Evolutionary conservation across 768 basidiomycete genomes (phyloP), one percentile per base, ranked within the genome.

Genomic region (Cubamyces lactineus): DNA sequence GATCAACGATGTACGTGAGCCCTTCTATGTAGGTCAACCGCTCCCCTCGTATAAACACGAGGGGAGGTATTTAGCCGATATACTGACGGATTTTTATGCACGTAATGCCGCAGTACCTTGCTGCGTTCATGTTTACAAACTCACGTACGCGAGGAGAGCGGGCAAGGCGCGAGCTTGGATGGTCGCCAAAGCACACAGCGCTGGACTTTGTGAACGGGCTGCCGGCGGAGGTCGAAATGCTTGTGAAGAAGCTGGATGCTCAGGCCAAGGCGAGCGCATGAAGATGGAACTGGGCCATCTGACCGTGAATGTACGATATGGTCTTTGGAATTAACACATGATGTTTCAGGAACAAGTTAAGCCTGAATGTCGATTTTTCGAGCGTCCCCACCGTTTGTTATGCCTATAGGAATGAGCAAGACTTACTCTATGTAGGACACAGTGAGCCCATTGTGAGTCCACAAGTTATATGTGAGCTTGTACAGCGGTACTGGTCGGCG

Each of bases 161-260:
- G 6, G 38, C 75, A 72, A 46, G 73, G 5, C n/a, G 59, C 74
- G 9, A 70, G 9, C 66, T 82, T 62, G 81, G 82, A 2, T 83
- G 82, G 82, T 76, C 74, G 45, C 80, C 81, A 2, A 72, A 66
- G 15, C 73, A 79, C 55, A 76, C 74, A 0, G 79, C 70, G 5
- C 56, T 51, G 12, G 79, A 82, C 56, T 66, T 84, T 67, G 58
- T 82, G 46, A 76, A 69, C 7, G 79, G 77, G 59, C 72, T 84
- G 53, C 69, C 68, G 42, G 68, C 72, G 1, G 79, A 82, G 61
- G 74, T 80, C 34, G 71, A 75, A 21, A 61, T 57, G 11, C 16
- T 26, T 17, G 48, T 51, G 48, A 16, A 38, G 46, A 21, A 19
- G 7, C 9, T 16, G 13, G n/a, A 34, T 34, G 34, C 38, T 2